phyloP scores from a whole-genome alignment of 1,139 yeast genomes.

The Hyphopichia buzzinii region DNA sequence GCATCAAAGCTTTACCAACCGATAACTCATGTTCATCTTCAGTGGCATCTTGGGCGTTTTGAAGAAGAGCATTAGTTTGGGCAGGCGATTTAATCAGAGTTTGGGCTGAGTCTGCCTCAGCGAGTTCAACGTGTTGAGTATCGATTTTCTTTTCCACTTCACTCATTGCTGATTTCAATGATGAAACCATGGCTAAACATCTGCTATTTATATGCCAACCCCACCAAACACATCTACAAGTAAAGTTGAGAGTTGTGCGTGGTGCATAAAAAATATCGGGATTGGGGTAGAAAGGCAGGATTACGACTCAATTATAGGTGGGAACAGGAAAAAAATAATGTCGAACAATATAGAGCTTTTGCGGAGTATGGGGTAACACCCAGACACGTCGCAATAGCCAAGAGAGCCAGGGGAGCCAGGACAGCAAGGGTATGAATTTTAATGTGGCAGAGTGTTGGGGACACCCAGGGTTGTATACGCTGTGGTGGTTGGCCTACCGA shows the following conservation, averaged over 20 bases:
- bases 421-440: no score
- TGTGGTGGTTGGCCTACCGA: no score
- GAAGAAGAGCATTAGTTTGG: background rate
- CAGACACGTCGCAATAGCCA: no score
- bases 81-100: background rate
- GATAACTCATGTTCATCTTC: constrained; percentile 18
- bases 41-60: constrained; percentile 17
- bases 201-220: no score
- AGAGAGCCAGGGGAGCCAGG: no score
- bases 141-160: constrained; percentile 1
- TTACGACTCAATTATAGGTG: background rate
- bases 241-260: no score
- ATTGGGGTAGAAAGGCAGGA: background rate
- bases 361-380: no score
- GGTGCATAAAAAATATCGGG: background rate
- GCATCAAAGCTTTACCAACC: constrained; percentile 15
- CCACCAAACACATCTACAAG: no score
- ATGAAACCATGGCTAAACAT: no score
- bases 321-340: background rate
- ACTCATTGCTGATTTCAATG: background rate
- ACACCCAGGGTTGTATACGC: no score
- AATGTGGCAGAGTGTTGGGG: no score
- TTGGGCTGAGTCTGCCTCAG: background rate
- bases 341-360: no score
- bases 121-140: constrained; percentile 3